These are phyloP conservation scores for Hirsutella rhossiliensis DNA, from an alignment of 2,329 filamentous ascomycete species.

Conservation along the genomic window DNA sequence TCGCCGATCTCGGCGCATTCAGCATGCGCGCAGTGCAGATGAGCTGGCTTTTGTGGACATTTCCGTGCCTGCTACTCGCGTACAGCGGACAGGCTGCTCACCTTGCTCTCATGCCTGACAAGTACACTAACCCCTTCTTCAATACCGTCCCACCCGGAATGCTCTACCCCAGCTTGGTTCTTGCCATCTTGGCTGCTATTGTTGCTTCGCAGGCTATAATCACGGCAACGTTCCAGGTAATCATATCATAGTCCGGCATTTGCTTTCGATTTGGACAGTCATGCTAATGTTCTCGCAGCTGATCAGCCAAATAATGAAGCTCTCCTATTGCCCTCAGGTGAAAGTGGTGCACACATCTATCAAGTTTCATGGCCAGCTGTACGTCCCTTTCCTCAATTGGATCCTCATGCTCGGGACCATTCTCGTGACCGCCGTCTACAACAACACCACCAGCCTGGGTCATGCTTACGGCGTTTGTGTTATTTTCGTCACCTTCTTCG, in stretches of 20 bases:
- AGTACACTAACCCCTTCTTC: slow-evolving; percentile 56
- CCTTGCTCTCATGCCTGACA: no score
- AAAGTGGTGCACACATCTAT: slow-evolving; percentile 60
- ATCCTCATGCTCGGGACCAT: slow-evolving; percentile 64
- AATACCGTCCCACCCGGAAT: slow-evolving; percentile 54
- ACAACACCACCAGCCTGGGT: slow-evolving; percentile 27
- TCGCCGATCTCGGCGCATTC: no score
- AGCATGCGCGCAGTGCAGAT: no score
- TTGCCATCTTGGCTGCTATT: slow-evolving; percentile 59
- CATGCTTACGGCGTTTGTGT: no score
- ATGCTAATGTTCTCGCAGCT: slow-evolving; percentile 9
- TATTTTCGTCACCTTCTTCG: no score
- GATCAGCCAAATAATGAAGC: slow-evolving; percentile 59
- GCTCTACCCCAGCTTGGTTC: slow-evolving; percentile 54
- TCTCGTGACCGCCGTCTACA: slow-evolving; percentile 63
- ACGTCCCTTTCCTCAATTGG: slow-evolving; percentile 68
- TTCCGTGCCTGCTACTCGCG: no score
- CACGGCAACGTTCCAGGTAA: slow-evolving; percentile 55
- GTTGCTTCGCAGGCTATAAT: slow-evolving; percentile 73
- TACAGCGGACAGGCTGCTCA: no score
- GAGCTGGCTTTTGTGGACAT: no score
- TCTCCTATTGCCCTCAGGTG: slow-evolving; percentile 64
- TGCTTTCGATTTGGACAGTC: neutral
- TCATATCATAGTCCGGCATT: neutral
- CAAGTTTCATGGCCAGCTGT: slow-evolving; percentile 62